phyloP scores from a whole-genome alignment of 148 eudicot genomes.

The Euryodendron excelsum region DNA sequence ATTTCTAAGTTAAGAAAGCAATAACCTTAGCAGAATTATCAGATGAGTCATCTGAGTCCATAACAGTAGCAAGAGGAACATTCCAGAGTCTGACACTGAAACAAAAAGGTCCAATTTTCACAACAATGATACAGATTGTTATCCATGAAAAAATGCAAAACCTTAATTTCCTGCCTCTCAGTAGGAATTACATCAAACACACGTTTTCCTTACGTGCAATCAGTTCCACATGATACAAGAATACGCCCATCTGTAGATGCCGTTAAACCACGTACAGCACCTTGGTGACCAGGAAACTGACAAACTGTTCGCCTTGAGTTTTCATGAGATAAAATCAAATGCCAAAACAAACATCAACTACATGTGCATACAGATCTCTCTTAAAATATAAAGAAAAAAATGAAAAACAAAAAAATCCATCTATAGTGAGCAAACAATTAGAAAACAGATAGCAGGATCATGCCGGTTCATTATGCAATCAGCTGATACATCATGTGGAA shows the following conservation, averaged over 20 bases:
- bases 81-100: conserved; percentile 90
- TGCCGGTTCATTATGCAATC: not conserved
- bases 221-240: conserved; percentile 94
- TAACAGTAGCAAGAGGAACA: conserved; percentile 53
- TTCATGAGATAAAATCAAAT: conserved; percentile 2
- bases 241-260: conserved; percentile 82
- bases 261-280: conserved; percentile 77
- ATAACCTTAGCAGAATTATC: conserved; percentile 49
- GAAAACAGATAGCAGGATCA: not conserved
- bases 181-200: not conserved
- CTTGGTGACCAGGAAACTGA: conserved; percentile 88
- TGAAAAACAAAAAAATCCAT: not conserved
- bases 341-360: not conserved
- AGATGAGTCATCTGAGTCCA: conserved; percentile 41
- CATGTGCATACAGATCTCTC: not conserved
- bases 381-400: not conserved
- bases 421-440: not conserved
- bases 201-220: conserved; percentile 74
- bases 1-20: not conserved
- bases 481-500: not conserved
- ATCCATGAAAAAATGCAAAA: not conserved
- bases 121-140: not conserved
- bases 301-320: conserved; percentile 68
- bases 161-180: conserved; percentile 1
- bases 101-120: conserved; percentile 5